phyloP scores from a whole-genome alignment of 2,329 filamentous ascomycete species.

The Gaeumannomyces tritici region DNA sequence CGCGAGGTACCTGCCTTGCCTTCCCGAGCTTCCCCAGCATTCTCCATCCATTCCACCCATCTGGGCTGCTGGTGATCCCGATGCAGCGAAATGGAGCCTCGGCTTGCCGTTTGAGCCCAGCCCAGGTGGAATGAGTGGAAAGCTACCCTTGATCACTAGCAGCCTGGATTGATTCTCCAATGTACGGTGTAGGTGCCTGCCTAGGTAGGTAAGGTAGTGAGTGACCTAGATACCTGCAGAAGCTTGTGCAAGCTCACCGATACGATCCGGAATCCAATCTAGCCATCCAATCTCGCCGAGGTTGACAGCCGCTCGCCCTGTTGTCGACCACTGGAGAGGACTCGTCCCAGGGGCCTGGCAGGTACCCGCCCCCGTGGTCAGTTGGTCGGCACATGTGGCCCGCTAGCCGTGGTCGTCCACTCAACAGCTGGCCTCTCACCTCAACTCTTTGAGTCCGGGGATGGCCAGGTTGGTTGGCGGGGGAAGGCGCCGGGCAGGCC shows the following conservation, averaged over 20 bases:
- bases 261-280: not conserved
- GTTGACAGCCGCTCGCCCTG: not conserved
- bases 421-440: not conserved
- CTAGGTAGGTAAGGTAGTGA: too few species aligned
- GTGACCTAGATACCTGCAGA: too few species aligned
- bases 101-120: too few species aligned
- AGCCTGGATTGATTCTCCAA: too few species aligned
- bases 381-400: not conserved
- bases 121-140: too few species aligned
- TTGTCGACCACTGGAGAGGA: not conserved
- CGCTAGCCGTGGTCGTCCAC: not conserved
- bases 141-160: too few species aligned
- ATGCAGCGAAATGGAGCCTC: not conserved
- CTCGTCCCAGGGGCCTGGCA: not conserved
- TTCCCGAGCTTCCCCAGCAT: not conserved
- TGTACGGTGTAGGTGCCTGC: not conserved
- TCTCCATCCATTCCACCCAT: not conserved
- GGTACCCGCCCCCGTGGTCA: not conserved
- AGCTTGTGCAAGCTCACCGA: not conserved
- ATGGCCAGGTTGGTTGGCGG: not conserved
- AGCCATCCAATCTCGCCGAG: not conserved
- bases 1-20: not conserved
- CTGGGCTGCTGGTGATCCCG: not conserved
- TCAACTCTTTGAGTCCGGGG: not conserved
- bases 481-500: not conserved